Percentiles rank a stretch among this genome's conserved stretches.
Conservation (phyloP, 192 early-diverging fungal genomes). For the Haplosporangium gracile region DNA sequence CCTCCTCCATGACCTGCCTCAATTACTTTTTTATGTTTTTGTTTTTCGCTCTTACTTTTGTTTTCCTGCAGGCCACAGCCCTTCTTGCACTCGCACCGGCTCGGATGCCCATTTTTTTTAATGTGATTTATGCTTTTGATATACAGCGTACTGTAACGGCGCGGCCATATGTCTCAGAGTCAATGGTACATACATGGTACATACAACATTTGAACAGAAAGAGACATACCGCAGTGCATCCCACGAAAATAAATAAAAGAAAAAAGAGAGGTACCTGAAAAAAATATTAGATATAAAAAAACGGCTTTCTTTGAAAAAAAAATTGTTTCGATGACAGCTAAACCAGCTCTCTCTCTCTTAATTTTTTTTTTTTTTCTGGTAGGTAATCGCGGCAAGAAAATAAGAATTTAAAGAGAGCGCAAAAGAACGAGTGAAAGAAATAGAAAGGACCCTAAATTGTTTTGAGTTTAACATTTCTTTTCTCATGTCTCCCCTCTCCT, state of each 20-base stretch:
- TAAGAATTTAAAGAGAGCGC: neutral
- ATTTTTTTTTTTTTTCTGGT: too few species aligned
- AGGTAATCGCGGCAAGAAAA: neutral
- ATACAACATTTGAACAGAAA: too few species aligned
- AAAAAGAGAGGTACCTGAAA: too few species aligned
- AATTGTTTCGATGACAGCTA: too few species aligned
- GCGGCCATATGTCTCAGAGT: neutral
- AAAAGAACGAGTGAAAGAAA: neutral
- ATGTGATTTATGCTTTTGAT: neutral
- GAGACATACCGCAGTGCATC: too few species aligned
- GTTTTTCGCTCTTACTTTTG: neutral
- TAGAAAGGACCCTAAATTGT: neutral
- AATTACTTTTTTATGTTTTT: neutral
- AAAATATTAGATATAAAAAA: too few species aligned
- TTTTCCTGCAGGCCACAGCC: neutral
- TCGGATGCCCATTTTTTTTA: neutral
- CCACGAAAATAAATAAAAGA: too few species aligned
- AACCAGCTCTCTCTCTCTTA: too few species aligned
- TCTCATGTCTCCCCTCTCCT: neutral
- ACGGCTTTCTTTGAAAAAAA: too few species aligned
- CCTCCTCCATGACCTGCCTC: too few species aligned
- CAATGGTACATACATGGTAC: too few species aligned
- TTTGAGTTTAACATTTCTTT: neutral
- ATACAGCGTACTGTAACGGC: neutral
- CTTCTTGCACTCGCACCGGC: neutral